Evolutionary conservation across 192 early-diverging fungal genomes (phyloP), one percentile per base, ranked within the genome.

Genomic region (Coemansia sp.): DNA sequence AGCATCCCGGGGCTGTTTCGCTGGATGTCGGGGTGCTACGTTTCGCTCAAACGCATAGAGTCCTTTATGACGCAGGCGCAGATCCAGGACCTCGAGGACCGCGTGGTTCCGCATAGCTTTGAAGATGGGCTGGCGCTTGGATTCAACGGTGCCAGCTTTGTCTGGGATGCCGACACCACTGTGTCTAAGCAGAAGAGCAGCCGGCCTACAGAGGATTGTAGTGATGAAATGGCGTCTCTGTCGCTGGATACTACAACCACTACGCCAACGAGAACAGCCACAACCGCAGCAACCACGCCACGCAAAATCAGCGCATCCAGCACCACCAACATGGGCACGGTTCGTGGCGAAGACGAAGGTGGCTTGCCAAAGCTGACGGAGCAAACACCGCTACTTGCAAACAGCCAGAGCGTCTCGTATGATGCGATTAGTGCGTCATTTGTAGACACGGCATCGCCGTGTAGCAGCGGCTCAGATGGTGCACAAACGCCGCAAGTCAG

Each of bases 51-150:
- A 15, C 89, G 92, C 40, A 85, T 98, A 42, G 86, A 89, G 56
- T 74, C 79, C 28, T 98, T 92, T 64, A 79, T 98, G 66, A 74
- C 68, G 3, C 89, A 95, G 66, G 73, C 85, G 10, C 90, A 94
- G 56, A 64, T 93, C 34, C 82, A 86, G 70, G 76, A 68, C 42
- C 77, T 87, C 9, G 67, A 68, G 34, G 58, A 84, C 42, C 82
- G 73, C 49, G 64, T 70, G 16, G 63, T 20, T 45, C 25, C 64
- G 30, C 58, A 34, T 23, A 57, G 52, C 23, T 58, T 48, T n/a
- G 42, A 12, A 43, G 40, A 46, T 13, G 33, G 10, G 21, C 64
- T 46, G 13, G 63, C 25, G 10, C 42, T 79, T 25, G 78, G 78
- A 7, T 82, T 82, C 61, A 68, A 59, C 43, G 58, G 45, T 8